Evolutionary conservation across 805 yeast species (phyloP), one percentile per base, ranked within the genome.

Genomic region (Blastobotrys attinorum): DNA sequence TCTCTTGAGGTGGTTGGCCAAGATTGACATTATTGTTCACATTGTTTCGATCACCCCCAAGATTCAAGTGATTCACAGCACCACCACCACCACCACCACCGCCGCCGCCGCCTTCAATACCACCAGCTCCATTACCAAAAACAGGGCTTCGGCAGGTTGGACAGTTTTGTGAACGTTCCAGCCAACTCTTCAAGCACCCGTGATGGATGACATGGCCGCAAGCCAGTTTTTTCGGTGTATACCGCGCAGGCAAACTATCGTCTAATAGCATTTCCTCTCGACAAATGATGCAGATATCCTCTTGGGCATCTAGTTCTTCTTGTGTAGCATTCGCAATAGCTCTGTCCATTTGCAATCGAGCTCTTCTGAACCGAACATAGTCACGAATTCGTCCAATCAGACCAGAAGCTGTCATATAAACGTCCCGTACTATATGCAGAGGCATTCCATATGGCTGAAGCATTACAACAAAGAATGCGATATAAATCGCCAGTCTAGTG

Each of bases 101-200:
- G 8, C 3, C 13, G 13, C 37, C 21, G 11, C 20, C 20, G 7
- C n/a, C 13, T 20, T 34, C 22, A n/a, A n/a, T n/a, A n/a, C n/a
- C n/a, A n/a, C n/a, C n/a, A n/a, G n/a, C n/a, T n/a, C n/a, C n/a
- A n/a, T n/a, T n/a, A 11, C n/a, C 37, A 17, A 52, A 15, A 10
- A 52, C 53, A 1, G 51, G 45, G 23, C 81, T 70, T 48, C 96
- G 71, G 61, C 98, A 92, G 43, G 89, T 77, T 1, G 98, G 98
- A 66, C 98, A 92, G n/a, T 77, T 76, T 53, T 82, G 90, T 0
- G 96, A 86, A 51, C 95, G 74, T 57, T 85, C 94, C 53, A 92
- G 70, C 98, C 98, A 92, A 52, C 83, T 81, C 56, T 86, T 83
- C 49, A 92, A 71, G 61, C 98, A 92, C 3, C 92, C 89, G 64